Evolutionary conservation across 495 filamentous ascomycete species (phyloP), one percentile per base, ranked within the genome.

Genomic region (Clohesyomyces aquaticus): DNA sequence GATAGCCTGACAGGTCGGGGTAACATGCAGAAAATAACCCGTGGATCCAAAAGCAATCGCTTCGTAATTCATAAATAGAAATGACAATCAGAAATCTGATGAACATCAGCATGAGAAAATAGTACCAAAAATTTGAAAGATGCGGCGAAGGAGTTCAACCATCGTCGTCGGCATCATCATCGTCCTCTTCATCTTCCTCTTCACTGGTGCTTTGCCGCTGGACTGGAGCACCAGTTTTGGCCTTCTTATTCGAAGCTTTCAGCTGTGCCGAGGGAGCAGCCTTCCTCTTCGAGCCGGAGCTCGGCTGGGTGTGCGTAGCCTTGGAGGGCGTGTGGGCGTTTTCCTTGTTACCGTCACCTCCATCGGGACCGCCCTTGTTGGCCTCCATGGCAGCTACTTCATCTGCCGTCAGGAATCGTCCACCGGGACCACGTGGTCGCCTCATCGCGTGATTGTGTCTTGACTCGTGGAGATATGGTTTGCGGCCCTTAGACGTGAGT

Each of bases 361-460:
- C 66, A 14, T 68, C 74, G 0, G 72, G 73, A 23, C 67, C 75
- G 70, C 82, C 83, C 48, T 63, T 51, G 11, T 77, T 78, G 63
- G 76, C 84, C 69, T 98, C 94, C 78, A 98, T 94, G 41, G 89
- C 87, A 6, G 89, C 89, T 19, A 98, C 94, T 73, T 98, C 94
- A 43, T 99, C 94, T n/a, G 94, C 93, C 0, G 94, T 99, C 76
- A 99, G 76, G 81, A 99, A 99, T 29, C 94, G 85, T 35, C 94
- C 94, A 49, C 94, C 94, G n/a, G 94, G 94, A 11, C 94, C 94
- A 72, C 94, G 87, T 22, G 94, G 94, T 66, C 94, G 83, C 38
- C 95, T 85, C 94, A 99, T 99, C 9, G 94, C 94, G 74, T 99
- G 94, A 70, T 99, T 99, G 72, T 99, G 94, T 68, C 94, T 83